These are phyloP conservation scores for Hamamelis virginiana DNA, from an alignment of 164 flowering plant genomes.

Conservation along the genomic window DNA sequence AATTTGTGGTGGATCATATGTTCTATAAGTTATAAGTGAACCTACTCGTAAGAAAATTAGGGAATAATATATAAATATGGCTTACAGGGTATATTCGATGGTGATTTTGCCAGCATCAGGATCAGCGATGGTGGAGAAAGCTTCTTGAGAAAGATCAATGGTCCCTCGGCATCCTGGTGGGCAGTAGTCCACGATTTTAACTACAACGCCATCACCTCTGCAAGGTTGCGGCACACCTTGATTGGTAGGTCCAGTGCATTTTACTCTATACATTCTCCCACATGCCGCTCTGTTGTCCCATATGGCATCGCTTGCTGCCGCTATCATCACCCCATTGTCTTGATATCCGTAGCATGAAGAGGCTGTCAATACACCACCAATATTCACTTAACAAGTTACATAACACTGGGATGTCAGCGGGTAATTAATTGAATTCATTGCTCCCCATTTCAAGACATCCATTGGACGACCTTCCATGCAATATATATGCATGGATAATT, in stretches of 20 bases:
- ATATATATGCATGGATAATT: too few species aligned
- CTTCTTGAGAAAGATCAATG: slow-evolving; percentile 25
- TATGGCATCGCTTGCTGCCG: slow-evolving; percentile 30
- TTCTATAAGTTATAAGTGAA: too few species aligned
- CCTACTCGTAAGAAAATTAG: too few species aligned
- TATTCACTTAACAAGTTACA: too few species aligned
- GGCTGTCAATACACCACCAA: slow-evolving; percentile 14
- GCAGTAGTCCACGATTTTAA: slow-evolving; percentile 27
- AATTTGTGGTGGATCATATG: too few species aligned
- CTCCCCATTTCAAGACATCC: too few species aligned
- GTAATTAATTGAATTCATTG: too few species aligned
- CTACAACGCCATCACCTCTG: slow-evolving; percentile 12
- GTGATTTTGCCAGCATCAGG: slow-evolving; percentile 22
- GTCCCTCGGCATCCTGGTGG: slow-evolving; percentile 21
- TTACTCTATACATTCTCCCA: slow-evolving; percentile 27
- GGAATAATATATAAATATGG: too few species aligned
- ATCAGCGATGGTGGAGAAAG: slow-evolving; percentile 23
- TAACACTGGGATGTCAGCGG: too few species aligned
- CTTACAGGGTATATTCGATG: slow-evolving; percentile 18
- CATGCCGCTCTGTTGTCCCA: slow-evolving; percentile 30
- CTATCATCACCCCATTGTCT: slow-evolving; percentile 34
- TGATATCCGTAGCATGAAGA: slow-evolving; percentile 35
- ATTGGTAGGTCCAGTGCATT: slow-evolving; percentile 31
- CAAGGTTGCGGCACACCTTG: slow-evolving; percentile 26
- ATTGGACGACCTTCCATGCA: too few species aligned